Evolutionary conservation across 441 rosid species (phyloP), one percentile per base, ranked within the genome.

Genomic region (Arabidopsis lyrata): DNA sequence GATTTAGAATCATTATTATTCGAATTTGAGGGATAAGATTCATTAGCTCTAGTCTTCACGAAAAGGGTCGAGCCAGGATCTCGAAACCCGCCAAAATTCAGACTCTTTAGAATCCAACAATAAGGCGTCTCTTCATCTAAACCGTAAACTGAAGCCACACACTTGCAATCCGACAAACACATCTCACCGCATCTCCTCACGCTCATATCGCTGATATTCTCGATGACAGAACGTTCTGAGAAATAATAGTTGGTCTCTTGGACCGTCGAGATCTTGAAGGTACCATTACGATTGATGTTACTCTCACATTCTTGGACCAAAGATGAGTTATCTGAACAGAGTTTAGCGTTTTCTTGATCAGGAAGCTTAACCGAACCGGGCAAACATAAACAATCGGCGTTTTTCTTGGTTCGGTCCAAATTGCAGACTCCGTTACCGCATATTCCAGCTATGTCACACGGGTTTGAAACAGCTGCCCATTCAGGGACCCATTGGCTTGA

Each of bases 401-500:
- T 88, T 20, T 90, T 88, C 80, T 88, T 90, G 83, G 87, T 86
- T 65, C 86, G 68, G 56, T 81, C 89, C 76, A 90, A 75, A 54
- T 74, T 87, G 70, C 99, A 94, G 5, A 91, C 81, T 41, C 97
- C 99, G 45, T 88, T 88, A 2, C 97, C 97, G 38, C 99, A 94
- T 7, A 85, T 80, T 5, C 99, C 99, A 3, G 99, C 89, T 57
- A 92, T 86, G 41, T 84, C 89, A 57, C 99, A 94, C 0, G 99
- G 97, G 20, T 94, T 94, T 38, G 97, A 90, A 7, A 88, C 90
- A 6, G 97, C 97, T 22, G 99, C 97, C 97, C 97, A 92, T 44
- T 92, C 95, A 0, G 97, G 78, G 1, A 91, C 91, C 97, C 97
- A 94, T 60, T 82, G 93, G 50, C 87, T 85, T 0, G 95, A 87